phyloP scores from a whole-genome alignment of 108 stramenopile genomes.

The Pseudonitzschia delicatissima region DNA sequence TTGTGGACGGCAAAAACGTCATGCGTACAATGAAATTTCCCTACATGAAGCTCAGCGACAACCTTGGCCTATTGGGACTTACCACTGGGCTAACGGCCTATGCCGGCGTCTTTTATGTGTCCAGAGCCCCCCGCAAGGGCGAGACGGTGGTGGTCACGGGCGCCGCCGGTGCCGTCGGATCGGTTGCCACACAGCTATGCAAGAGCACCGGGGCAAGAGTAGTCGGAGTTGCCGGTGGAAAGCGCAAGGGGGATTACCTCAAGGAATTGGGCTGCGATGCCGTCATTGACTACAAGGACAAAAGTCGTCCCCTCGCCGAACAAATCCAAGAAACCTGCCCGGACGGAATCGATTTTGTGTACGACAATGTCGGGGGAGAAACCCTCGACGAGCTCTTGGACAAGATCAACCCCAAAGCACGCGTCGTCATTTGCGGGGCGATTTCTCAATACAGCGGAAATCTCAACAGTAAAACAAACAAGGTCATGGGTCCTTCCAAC shows the following conservation, averaged over 20 bases:
- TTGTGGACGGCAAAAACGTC: neutral
- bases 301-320: neutral
- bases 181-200: conserved; percentile 40
- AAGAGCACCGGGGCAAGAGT: conserved; percentile 37
- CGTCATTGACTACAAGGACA: conserved; percentile 45
- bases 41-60: neutral
- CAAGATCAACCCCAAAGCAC: conserved; percentile 25
- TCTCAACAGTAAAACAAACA: conserved; percentile 3
- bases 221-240: conserved; percentile 30
- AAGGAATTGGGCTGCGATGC: conserved; percentile 13
- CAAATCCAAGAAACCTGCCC: conserved; percentile 39
- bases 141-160: conserved; percentile 48
- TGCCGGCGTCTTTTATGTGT: conserved; percentile 31
- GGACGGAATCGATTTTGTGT: conserved; percentile 48
- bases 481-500: conserved; percentile 32
- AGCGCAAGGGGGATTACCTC: conserved; percentile 8
- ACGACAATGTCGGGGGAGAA: conserved; percentile 49
- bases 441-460: conserved; percentile 41
- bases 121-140: conserved; percentile 20
- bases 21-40: conserved; percentile 7
- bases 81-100: conserved; percentile 44
- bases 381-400: conserved; percentile 29
- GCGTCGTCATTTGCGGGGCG: conserved; percentile 56
- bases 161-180: conserved; percentile 50
- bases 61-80: conserved; percentile 28